Percentiles rank a stretch among this genome's conserved stretches.
Evolutionary conservation across 805 yeast species (phyloP).

Genomic region (Kazachstania africana): DNA sequence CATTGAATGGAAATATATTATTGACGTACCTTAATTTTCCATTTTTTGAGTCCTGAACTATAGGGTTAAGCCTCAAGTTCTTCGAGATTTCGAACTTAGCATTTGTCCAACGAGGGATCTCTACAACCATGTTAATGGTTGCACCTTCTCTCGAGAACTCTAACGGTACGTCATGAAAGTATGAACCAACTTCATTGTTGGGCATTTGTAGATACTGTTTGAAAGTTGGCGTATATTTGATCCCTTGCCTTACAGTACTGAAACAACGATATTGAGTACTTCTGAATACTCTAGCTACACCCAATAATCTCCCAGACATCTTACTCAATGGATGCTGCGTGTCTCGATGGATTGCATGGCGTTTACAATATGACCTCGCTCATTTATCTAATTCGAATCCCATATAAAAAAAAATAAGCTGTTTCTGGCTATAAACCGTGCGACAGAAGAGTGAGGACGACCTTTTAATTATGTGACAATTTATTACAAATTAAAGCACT

Average conservation of each 20-base stretch:
- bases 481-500: no score
- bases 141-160: conserved; percentile 28
- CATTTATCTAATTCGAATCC: no score
- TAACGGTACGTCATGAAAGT: conserved; percentile 64
- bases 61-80: conserved; percentile 54
- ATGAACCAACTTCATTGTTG: conserved; percentile 42
- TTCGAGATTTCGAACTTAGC: conserved; percentile 72
- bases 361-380: no score
- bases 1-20: conserved; percentile 73
- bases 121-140: conserved; percentile 57
- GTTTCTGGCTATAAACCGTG: no score
- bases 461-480: no score
- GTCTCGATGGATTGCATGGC: no score
- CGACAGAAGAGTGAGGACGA: no score
- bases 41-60: conserved; percentile 66
- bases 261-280: no score
- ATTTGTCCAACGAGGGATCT: conserved; percentile 72
- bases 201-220: conserved; percentile 34
- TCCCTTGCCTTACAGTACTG: conserved; percentile 21
- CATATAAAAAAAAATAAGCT: no score
- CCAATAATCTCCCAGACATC: no score
- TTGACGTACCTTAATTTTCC: conserved; percentile 60
- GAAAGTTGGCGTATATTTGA: conserved; percentile 30
- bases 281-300: no score
- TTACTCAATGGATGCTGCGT: no score